Evolutionary conservation across 2,329 filamentous ascomycete genomes (phyloP), one percentile per base, ranked within the genome.

Genomic region (Sporothrix brunneoviolacea): DNA sequence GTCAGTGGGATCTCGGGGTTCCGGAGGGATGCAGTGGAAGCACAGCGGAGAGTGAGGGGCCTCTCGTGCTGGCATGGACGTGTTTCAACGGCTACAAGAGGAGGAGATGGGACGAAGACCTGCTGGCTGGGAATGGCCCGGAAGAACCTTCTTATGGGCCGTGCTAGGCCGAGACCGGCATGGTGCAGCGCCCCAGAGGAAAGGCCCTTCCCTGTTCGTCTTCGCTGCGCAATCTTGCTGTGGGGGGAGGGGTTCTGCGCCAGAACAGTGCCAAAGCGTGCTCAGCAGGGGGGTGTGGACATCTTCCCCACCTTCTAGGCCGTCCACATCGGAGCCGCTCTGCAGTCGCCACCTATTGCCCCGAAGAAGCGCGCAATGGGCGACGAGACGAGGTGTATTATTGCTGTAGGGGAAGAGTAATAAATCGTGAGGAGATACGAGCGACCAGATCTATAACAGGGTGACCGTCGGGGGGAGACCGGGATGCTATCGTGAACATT

Each of bases 311-410:
- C 41, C 22, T 42, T 38, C 32, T 38, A 10, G 30, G 48, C 36
- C 35, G 35, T 47, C 6, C 13, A 48, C 30, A 36, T 48, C 50
- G 50, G 50, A 52, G 50, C 50, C 50, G 50, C 50, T 52, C 50
- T 46, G 44, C 18, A 47, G 50, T 48, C 50, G 50, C 44, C 44
- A 48, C 39, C 27, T 44, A 40, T 48, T 52, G 21, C 28, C 50
- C 50, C 43, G 44, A 52, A n/a, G n/a, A n/a, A n/a, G n/a, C n/a
- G n/a, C n/a, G n/a, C n/a, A n/a, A n/a, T n/a, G n/a, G 32, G 32
- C 32, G 13, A 35, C 13, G 7, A 35, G 32, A 35, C 6, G n/a
- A 13, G 15, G 13, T 15, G n/a, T n/a, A n/a, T n/a, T n/a, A n/a
- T n/a, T n/a, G n/a, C n/a, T n/a, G n/a, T n/a, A n/a, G n/a, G n/a